phyloP scores from a whole-genome alignment of 371 early-diverging fungal species.

The Mucor velutinosus region DNA sequence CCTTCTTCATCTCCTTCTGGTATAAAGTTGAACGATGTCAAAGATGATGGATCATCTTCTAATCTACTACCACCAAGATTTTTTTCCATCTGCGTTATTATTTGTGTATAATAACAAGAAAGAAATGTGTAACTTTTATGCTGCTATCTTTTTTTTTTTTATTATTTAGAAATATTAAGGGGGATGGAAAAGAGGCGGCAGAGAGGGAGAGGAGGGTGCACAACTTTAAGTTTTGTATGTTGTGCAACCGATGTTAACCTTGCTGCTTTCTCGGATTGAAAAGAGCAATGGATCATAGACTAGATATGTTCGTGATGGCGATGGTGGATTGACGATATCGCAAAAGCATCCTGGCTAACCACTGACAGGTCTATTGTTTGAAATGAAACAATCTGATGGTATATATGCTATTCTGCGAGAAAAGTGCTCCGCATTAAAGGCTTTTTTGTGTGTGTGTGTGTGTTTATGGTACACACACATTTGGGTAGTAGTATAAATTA shows the following conservation, averaged over 20 bases:
- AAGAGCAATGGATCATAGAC: not conserved
- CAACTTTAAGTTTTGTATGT: not conserved
- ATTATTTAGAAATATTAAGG: not conserved
- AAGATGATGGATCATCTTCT: conserved; percentile 40
- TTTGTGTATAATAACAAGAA: not conserved
- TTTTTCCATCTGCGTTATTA: conserved; percentile 15
- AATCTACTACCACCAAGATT: not conserved
- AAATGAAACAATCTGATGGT: too few species aligned
- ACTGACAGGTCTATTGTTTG: not conserved
- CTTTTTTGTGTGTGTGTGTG: not conserved
- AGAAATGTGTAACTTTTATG: not conserved
- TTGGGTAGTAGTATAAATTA: not conserved
- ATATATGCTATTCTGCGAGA: too few species aligned
- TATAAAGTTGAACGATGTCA: conserved; percentile 52
- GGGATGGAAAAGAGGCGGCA: not conserved
- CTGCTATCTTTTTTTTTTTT: not conserved
- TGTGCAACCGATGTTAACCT: not conserved
- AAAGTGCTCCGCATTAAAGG: not conserved
- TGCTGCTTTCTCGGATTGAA: not conserved
- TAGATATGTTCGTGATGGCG: not conserved
- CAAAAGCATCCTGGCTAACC: not conserved
- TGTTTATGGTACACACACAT: not conserved
- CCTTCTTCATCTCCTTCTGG: conserved; percentile 54
- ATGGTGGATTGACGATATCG: not conserved
- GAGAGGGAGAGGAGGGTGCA: not conserved